phyloP scores from a whole-genome alignment of 345 rosid genomes.

The Brassica juncea region DNA sequence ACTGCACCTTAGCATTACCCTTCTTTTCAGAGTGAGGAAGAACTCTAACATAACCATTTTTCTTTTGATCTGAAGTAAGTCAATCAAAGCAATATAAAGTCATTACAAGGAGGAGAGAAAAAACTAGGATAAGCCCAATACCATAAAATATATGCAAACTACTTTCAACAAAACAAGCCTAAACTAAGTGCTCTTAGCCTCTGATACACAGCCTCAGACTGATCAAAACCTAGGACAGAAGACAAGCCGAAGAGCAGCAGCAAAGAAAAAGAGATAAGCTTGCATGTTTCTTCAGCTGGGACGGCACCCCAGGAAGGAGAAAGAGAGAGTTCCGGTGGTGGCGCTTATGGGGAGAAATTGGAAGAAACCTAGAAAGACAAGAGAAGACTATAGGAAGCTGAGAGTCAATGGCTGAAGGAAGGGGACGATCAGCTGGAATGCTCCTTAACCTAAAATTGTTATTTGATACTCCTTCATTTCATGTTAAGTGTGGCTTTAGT shows the following conservation, averaged over 20 bases:
- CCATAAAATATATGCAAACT: not conserved
- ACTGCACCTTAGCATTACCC: conserved; percentile 31
- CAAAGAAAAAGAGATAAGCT: not conserved
- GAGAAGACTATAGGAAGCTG: not conserved
- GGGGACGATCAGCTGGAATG: not conserved
- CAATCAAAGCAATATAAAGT: not conserved
- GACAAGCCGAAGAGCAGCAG: not conserved
- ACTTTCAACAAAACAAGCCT: not conserved
- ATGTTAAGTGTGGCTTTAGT: too few species aligned
- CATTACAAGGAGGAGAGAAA: not conserved
- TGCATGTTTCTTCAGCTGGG: conserved; percentile 6
- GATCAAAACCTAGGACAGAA: conserved; percentile 1
- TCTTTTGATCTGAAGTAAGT: conserved; percentile 18
- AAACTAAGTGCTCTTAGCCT: not conserved
- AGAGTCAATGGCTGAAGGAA: not conserved
- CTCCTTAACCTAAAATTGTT: too few species aligned
- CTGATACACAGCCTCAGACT: not conserved
- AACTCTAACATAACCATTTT: conserved; percentile 13
- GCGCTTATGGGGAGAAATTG: conserved; percentile 18
- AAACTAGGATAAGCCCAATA: not conserved
- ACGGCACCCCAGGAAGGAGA: not conserved
- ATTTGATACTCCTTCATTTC: too few species aligned
- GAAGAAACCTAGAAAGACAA: not conserved
- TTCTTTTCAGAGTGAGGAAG: conserved; percentile 33
- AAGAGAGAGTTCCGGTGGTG: not conserved